Conservation (phyloP, 2,329 filamentous ascomycete genomes). For the Trichothecium roseum region DNA sequence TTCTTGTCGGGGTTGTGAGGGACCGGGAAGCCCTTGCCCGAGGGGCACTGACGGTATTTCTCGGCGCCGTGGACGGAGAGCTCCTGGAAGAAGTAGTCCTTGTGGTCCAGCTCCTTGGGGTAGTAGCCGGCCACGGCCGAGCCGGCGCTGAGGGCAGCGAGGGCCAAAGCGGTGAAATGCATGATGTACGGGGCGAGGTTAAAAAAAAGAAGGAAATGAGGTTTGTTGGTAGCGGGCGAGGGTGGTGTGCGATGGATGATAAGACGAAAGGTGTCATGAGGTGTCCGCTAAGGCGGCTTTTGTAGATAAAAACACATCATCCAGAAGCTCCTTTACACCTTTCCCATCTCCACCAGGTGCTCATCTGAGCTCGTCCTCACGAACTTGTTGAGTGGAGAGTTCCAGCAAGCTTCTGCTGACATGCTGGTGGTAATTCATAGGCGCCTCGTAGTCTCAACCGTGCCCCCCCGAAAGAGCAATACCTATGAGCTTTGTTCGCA, state of each 20-base stretch:
- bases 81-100: constrained; percentile 3
- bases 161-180: constrained; percentile 11
- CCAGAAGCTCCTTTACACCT: neutral
- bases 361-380: too few species aligned
- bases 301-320: neutral
- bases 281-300: neutral
- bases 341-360: too few species aligned
- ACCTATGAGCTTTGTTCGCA: too few species aligned
- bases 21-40: constrained; percentile 1
- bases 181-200: too few species aligned
- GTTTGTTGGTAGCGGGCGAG: neutral
- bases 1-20: constrained; percentile 9
- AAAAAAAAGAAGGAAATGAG: neutral
- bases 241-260: neutral
- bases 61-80: constrained; percentile 2
- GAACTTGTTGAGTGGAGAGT: too few species aligned
- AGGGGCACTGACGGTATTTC: constrained; percentile 1
- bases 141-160: constrained; percentile 11
- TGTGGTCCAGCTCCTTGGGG: constrained; percentile 2
- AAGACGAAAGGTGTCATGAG: neutral
- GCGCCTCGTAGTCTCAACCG: too few species aligned
- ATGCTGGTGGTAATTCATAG: too few species aligned
- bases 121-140: constrained; percentile 6
- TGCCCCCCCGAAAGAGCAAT: too few species aligned
- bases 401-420: too few species aligned